Evolutionary conservation across 116 monocot species (phyloP), one percentile per base, ranked within the genome.

Genomic region (Posidonia oceanica): DNA sequence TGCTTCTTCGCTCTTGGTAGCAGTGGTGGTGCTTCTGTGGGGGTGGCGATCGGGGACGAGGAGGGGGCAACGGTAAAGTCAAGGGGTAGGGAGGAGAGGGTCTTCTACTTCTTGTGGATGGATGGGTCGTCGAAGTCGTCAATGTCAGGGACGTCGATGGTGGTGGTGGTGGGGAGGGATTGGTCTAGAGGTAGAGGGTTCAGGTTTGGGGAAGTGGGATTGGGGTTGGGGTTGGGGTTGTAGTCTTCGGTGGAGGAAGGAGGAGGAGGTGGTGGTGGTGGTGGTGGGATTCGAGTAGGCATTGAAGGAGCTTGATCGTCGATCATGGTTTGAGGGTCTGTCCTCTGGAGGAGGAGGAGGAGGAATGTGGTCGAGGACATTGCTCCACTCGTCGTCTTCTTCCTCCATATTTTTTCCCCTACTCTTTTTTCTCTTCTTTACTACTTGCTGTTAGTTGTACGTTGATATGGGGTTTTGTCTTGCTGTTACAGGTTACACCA

Each of bases 71-170:
- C 38, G 52, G 64, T 59, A 40, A 69, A 8, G 54, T 63, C 59
- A 70, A 22, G 37, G 68, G 80, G 56, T 36, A 81, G 70, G 71
- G 74, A 39, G 56, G 84, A 75, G 72, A 83, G 76, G 54, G 80
- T 66, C 23, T 81, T 84, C 52, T 80, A 79, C 74, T 87, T 90
- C 72, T 86, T 90, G 23, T 54, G 42, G 0, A 58, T 14, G 10
- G 70, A 61, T 41, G 17, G 57, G 0, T 72, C 69, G 3, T 61
- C 74, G 22, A 60, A 69, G 6, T 80, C 70, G 29, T 69, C 62
- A 4, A 62, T 64, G 12, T 74, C 74, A 1, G 59, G 59, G 3
- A 61, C n/a, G 10, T 64, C 65, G 16, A 39, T 36, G 18, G 53
- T 54, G 56, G 48, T 58, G 17, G 51, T 48, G 48, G 23, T 39